Base-by-base conservation (phyloP, 257 asterid species). In the Euphrasia confusa region DNA sequence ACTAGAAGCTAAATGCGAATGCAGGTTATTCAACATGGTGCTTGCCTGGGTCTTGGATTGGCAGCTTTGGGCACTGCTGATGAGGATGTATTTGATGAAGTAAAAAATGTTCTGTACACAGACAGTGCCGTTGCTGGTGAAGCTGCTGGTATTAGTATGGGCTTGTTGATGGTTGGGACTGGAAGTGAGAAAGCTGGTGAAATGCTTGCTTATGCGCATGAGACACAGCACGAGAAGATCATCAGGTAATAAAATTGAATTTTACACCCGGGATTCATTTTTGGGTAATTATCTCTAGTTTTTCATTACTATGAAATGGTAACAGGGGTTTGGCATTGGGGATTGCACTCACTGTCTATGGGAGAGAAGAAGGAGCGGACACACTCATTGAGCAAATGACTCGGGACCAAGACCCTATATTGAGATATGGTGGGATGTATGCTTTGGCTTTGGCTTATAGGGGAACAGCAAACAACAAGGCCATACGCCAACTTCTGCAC, bases 71-170 rank as follows among this genome's bases (percentile, higher is more conserved):
- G 97, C 60, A 93, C 97, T 54, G 99, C 97, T 44, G 99, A 89
- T 67, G 86, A 81, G 68, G 94, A 89, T 7, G 80, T 89, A 35
- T 93, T 82, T 62, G 97, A 89, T 61, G 97, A 85, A 60, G 72
- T 89, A 35, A 93, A 89, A 72, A 85, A 67, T 33, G 99, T 87
- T 53, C 84, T 93, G 7, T 93, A 89, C 74, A 78, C 94, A 9
- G 99, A 93, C 81, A 87, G 95, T 83, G 99, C 99, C 18, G 97
- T 93, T 72, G 94, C 99, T 48, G 95, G 99, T 60, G 99, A 93
- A 78, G 99, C 97, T 71, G 97, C 99, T 65, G 99, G 99, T 27
- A 87, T 93, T 47, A 83, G 97, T 74, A 85, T 93, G 99, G 99
- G 99, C 56, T 71, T 93, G 49, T 75, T 93, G 66, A 85, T 89